phyloP scores from a whole-genome alignment of 176 grass and related monocot genomes.

The Chloris gayana region DNA sequence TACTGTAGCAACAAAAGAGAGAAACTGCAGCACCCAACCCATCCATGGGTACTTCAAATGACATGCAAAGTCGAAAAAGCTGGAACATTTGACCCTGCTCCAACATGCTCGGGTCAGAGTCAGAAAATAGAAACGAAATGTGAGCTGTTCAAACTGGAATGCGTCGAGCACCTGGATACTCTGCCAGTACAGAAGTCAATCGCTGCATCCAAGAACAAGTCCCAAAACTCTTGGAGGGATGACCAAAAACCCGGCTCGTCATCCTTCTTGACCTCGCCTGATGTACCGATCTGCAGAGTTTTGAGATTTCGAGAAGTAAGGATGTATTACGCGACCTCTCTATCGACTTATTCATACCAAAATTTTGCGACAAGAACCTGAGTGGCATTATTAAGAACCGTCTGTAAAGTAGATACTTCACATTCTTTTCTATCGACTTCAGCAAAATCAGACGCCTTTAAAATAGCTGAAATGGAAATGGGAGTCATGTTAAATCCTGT shows the following conservation, averaged over 20 bases:
- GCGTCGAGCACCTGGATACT: conserved; percentile 51
- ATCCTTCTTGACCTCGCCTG: conserved; percentile 38
- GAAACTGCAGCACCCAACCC: conserved; percentile 60
- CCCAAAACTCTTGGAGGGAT: conserved; percentile 46
- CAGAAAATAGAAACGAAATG: no score
- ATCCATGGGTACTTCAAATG: conserved; percentile 70
- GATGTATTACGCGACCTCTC: background rate
- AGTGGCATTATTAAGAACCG: conserved; percentile 81
- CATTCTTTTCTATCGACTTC: conserved; percentile 73
- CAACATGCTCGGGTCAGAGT: conserved; percentile 3
- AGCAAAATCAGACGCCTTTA: conserved; percentile 78
- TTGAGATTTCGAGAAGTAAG: background rate
- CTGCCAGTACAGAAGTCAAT: conserved; percentile 67
- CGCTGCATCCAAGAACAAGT: conserved; percentile 38
- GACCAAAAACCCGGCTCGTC: conserved; percentile 53
- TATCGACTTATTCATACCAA: no score
- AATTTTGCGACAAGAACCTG: conserved; percentile 45
- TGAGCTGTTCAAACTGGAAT: background rate
- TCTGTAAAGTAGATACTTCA: conserved; percentile 61
- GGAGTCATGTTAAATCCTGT: conserved; percentile 24
- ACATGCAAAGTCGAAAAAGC: conserved; percentile 69
- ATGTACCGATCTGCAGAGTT: conserved; percentile 55
- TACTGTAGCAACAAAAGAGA: conserved; percentile 44
- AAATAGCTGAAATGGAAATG: conserved; percentile 62
- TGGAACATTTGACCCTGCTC: conserved; percentile 64